Conservation (phyloP, 2,329 filamentous ascomycete species). For the Claviceps sp. region DNA sequence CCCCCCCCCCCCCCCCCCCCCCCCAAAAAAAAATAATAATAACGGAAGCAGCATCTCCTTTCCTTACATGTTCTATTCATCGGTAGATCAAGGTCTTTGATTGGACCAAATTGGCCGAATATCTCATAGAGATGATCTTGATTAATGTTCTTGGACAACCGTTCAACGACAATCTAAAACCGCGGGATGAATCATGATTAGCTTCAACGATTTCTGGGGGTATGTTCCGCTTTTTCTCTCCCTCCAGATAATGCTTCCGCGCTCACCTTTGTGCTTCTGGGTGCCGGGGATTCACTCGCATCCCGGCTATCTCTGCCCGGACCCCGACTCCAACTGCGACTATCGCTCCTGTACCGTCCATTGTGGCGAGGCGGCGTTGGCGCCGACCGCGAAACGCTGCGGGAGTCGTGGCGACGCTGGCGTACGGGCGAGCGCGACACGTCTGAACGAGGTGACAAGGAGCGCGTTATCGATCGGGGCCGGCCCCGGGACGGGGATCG, state of each 20-base stretch:
- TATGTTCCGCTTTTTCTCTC: not conserved
- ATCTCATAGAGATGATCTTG: constrained; percentile 82
- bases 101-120: constrained; percentile 75
- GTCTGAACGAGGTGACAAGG: constrained; percentile 20
- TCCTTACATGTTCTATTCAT: constrained; percentile 70
- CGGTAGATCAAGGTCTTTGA: constrained; percentile 79
- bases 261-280: constrained; percentile 40
- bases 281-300: constrained; percentile 23
- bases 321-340: constrained; percentile 21
- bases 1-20: not conserved
- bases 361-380: constrained; percentile 20
- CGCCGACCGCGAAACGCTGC: constrained; percentile 20
- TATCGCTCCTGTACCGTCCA: constrained; percentile 17
- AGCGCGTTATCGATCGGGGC: constrained; percentile 21
- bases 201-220: not conserved
- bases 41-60: constrained; percentile 19
- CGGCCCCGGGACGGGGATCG: constrained; percentile 21
- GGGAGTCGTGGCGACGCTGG: constrained; percentile 21
- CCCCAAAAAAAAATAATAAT: no score
- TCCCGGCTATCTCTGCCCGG: constrained; percentile 22
- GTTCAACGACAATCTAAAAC: constrained; percentile 79
- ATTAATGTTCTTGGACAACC: constrained; percentile 88
- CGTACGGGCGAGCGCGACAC: constrained; percentile 20
- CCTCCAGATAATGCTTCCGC: no score
- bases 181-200: not conserved